phyloP scores from a whole-genome alignment of 2,329 filamentous ascomycete species.

The Penicillium occitanis region DNA sequence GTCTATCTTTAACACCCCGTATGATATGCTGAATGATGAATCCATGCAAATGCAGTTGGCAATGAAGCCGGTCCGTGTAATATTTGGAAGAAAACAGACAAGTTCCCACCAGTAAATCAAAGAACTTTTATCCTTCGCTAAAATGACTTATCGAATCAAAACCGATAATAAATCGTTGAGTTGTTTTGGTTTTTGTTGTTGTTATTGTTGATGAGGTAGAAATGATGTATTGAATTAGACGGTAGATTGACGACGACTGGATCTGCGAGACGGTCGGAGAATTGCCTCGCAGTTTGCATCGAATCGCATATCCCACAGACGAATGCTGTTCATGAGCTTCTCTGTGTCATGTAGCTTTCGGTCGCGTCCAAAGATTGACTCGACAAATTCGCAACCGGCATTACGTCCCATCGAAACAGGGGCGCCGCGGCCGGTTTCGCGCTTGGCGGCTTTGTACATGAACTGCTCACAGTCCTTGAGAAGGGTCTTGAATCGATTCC shows the following conservation, averaged over 20 bases:
- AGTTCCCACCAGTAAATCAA: conserved; percentile 16
- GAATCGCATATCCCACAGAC: conserved; percentile 89
- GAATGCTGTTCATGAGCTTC: conserved; percentile 85
- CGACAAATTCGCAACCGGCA: conserved; percentile 90
- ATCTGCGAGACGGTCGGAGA: conserved; percentile 50
- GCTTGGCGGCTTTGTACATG: conserved; percentile 89
- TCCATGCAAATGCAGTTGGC: conserved; percentile 22
- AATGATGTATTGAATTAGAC: conserved; percentile 17
- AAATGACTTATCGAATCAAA: conserved; percentile 1
- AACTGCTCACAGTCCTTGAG: conserved; percentile 89
- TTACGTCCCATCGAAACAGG: conserved; percentile 79
- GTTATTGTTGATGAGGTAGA: background rate
- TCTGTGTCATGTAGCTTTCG: conserved; percentile 86
- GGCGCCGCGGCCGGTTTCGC: conserved; percentile 62
- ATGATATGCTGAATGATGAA: conserved; percentile 8
- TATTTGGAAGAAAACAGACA: conserved; percentile 11
- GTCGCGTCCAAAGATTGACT: conserved; percentile 91
- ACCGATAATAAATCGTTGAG: background rate
- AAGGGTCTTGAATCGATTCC: conserved; percentile 77
- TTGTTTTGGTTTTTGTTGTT: background rate
- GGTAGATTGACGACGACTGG: conserved; percentile 28
- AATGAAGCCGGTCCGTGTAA: conserved; percentile 20
- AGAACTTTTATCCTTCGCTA: conserved; percentile 14
- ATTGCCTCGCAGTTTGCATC: conserved; percentile 95
- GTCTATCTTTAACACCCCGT: background rate